A percentile compares a stretch with the other conserved stretches of the same genome.
Conservation (phyloP, 176 grass and related monocot genomes). For the Melocanna baccifera region DNA sequence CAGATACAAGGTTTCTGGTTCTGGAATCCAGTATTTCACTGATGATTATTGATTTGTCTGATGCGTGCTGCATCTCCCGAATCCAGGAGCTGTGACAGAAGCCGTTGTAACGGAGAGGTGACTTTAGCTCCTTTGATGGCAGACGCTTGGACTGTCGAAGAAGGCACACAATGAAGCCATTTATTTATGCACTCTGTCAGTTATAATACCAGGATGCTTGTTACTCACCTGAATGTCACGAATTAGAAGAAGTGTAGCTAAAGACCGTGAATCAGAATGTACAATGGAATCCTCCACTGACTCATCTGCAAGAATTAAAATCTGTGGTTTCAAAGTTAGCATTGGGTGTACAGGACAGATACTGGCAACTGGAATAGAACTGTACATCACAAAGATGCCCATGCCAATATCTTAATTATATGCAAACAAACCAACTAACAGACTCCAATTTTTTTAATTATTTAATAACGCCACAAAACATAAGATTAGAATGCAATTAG, state of each 20-base stretch:
- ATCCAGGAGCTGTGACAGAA: slow-evolving; percentile 88
- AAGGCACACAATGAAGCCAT: slow-evolving; percentile 20
- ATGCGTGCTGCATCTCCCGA: slow-evolving; percentile 94
- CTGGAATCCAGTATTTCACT: slow-evolving; percentile 96
- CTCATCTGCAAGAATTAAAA: slow-evolving; percentile 99
- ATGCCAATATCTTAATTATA: not conserved
- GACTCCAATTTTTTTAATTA: not conserved
- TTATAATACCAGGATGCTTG: not conserved
- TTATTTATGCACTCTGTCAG: not conserved
- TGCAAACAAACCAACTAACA: slow-evolving; percentile 1
- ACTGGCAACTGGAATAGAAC: not conserved
- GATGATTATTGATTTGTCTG: slow-evolving; percentile 97
- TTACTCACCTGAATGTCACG: slow-evolving; percentile 79
- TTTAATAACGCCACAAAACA: not conserved
- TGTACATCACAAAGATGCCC: not conserved
- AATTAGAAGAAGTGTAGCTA: slow-evolving; percentile 98
- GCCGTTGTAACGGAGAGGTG: slow-evolving; percentile 54
- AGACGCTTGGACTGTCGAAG: slow-evolving; percentile 83
- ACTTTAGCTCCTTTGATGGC: slow-evolving; percentile 73
- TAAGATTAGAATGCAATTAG: not conserved
- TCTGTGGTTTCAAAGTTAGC: slow-evolving; percentile 80
- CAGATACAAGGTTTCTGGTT: slow-evolving; percentile 91
- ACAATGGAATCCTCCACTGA: slow-evolving; percentile 95
- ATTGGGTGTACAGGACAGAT: not conserved
- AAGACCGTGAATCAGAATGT: slow-evolving; percentile 93